phyloP scores from a whole-genome alignment of 2,329 filamentous ascomycete genomes.

The Xylariaceae sp. region DNA sequence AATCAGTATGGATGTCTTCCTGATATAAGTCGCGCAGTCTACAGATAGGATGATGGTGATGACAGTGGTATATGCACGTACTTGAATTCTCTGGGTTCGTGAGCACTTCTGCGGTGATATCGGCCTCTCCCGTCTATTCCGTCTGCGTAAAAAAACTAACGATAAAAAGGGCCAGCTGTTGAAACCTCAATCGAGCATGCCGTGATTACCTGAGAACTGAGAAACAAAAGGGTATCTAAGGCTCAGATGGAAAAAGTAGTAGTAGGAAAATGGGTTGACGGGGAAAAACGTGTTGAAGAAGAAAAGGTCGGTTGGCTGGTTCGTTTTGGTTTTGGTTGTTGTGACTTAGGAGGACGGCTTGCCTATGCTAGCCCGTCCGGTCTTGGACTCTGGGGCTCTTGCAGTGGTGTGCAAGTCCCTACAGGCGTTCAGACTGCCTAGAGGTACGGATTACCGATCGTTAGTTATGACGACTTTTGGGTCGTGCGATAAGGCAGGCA shows the following conservation, averaged over 20 bases:
- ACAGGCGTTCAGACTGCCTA: background rate
- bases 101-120: background rate
- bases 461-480: conserved; percentile 17
- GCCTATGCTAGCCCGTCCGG: background rate
- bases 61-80: background rate
- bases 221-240: conserved; percentile 1
- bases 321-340: background rate
- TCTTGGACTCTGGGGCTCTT: background rate
- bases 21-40: background rate
- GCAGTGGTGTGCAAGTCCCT: no score
- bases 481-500: conserved; percentile 8
- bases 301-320: background rate
- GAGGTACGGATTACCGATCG: background rate
- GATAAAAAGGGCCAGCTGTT: background rate
- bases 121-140: no score
- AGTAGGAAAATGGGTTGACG: background rate
- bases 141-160: background rate
- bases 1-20: conserved; percentile 1
- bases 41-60: no score
- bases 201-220: background rate
- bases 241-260: background rate
- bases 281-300: background rate
- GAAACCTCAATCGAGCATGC: background rate
- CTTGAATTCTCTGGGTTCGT: conserved; percentile 4
- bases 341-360: background rate